phyloP scores from a whole-genome alignment of 2,329 filamentous ascomycete genomes.

The Fusarium veterinarium region DNA sequence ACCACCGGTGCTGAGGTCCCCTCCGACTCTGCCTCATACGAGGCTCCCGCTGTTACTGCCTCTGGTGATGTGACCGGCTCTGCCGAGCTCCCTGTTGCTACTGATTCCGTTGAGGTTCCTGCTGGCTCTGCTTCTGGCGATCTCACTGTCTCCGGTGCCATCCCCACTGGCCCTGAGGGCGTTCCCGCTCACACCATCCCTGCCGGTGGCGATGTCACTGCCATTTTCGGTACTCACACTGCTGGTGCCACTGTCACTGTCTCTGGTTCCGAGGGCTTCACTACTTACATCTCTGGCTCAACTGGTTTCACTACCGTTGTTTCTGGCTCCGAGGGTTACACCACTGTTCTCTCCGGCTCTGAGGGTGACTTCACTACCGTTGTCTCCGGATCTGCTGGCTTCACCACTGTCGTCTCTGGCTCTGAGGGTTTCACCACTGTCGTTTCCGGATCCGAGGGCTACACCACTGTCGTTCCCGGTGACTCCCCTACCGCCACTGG shows the following conservation, averaged over 20 bases:
- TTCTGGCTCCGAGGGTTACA: constrained; percentile 7
- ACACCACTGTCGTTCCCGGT: neutral
- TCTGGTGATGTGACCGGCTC: neutral
- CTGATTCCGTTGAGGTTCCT: neutral
- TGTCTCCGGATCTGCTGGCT: constrained; percentile 13
- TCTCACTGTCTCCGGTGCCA: neutral
- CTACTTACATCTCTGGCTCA: constrained; percentile 10
- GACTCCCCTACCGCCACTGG: neutral
- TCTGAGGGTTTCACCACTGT: constrained; percentile 20
- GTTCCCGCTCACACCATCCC: constrained; percentile 15
- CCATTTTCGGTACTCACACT: constrained; percentile 23
- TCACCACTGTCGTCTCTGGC: constrained; percentile 9
- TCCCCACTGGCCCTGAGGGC: constrained; percentile 12
- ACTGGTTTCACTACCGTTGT: constrained; percentile 1
- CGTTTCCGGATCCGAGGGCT: neutral
- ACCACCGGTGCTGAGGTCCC: neutral
- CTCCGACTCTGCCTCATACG: neutral
- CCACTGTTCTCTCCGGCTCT: constrained; percentile 5
- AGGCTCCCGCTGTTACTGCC: neutral
- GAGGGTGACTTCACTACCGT: constrained; percentile 21
- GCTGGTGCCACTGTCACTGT: constrained; percentile 4
- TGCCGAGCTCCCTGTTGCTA: neutral
- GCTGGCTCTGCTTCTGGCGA: neutral
- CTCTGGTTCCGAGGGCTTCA: constrained; percentile 7
- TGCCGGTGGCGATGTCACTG: constrained; percentile 15